Base-by-base conservation (phyloP, 108 stramenopile genomes). In the Licmophora abbreviata region DNA sequence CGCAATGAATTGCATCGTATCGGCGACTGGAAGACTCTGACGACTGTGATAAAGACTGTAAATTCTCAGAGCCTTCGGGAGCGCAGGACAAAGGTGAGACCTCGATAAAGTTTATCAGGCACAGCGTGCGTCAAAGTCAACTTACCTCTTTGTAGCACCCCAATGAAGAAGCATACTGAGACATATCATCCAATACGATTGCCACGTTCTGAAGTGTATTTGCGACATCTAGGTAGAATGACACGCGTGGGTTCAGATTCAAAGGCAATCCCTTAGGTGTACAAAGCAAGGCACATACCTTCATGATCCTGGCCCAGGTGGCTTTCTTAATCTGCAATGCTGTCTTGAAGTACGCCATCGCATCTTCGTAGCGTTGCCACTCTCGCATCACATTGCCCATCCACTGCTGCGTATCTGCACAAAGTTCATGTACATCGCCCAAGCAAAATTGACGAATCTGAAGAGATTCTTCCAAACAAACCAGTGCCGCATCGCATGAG, bases 131-230 rank as follows among this genome's bases (percentile, higher is more conserved):
- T n/a, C n/a, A n/a, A n/a, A n/a, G n/a, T n/a, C n/a, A n/a, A n/a
- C n/a, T n/a, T n/a, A n/a, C n/a, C 60, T 73, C 71, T 41, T 54
- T 64, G 29, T 73, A 73, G 3, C 66, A 66, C 26, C 59, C 63
- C 45, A 73, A 44, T 45, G 66, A 68, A 46, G 65, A 56, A 34
- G 60, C 63, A 49, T 59, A 73, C 29, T 69, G 64, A 65, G 57
- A 66, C 15, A 73, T 40, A 29, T 73, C 71, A 60, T 73, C 71
- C 3, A 69, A 63, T 15, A 73, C 49, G 12, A 73, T 64, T 0
- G 68, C 71, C 12, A 66, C 69, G 35, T 73, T 73, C 44, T 68
- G 67, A 20, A 73, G 58, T 35, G 68, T 69, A 48, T 69, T 68
- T 0, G 67, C 71, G 10, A 73, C 71, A 44, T 73, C 71, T 10